These are phyloP conservation scores for Ananas comosus DNA, from an alignment of 176 grass and related monocot genomes.

Conservation along the genomic window DNA sequence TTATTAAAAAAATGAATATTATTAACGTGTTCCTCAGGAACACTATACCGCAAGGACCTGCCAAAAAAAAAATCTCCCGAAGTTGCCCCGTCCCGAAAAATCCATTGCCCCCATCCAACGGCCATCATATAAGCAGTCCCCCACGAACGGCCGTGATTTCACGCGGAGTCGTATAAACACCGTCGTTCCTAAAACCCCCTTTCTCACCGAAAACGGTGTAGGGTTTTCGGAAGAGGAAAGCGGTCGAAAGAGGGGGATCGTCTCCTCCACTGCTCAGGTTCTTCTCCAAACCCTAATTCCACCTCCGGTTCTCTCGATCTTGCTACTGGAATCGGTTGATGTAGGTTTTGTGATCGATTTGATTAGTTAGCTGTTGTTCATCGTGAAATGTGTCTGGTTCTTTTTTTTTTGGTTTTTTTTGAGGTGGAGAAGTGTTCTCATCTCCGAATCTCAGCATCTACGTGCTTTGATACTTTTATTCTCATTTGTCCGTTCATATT, in stretches of 20 bases:
- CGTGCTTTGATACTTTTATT: no score
- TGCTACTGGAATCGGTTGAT: neutral
- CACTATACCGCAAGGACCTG: neutral
- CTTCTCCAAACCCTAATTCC: neutral
- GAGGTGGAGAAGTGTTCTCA: no score
- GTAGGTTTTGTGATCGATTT: neutral
- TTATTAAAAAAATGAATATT: no score
- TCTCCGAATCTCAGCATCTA: no score
- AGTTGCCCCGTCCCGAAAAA: constrained; percentile 2
- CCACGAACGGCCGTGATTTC: constrained; percentile 10
- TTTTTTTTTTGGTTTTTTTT: no score
- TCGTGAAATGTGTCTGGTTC: neutral
- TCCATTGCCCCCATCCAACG: constrained; percentile 15
- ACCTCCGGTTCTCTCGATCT: neutral
- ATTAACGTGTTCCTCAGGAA: neutral
- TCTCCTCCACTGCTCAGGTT: neutral
- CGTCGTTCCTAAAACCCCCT: neutral
- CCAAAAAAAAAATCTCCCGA: constrained; percentile 16
- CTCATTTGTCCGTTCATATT: no score
- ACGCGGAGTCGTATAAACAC: neutral
- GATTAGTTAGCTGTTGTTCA: neutral
- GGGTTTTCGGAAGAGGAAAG: neutral
- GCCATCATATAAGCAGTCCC: neutral
- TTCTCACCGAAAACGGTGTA: neutral
- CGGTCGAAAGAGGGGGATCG: neutral